phyloP scores from a whole-genome alignment of 306 rosid species.

The Begonia masoniana region DNA sequence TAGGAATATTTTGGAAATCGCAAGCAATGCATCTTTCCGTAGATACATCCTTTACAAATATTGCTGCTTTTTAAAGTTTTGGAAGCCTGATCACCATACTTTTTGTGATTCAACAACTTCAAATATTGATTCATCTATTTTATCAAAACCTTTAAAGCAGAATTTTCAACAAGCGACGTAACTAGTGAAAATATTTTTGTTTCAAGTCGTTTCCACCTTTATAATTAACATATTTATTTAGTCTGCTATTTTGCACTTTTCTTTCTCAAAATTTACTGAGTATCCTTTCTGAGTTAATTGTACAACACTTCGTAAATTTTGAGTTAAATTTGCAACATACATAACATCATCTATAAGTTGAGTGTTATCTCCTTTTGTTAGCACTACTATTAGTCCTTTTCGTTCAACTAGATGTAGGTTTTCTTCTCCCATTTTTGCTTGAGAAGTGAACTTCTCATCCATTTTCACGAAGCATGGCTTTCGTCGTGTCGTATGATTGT shows the following conservation, averaged over 20 bases:
- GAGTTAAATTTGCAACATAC: not conserved
- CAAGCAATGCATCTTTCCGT: not conserved
- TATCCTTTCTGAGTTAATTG: too few relatives aligned
- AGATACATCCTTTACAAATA: not conserved
- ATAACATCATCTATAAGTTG: too few relatives aligned
- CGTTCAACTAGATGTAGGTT: not conserved
- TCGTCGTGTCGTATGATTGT: too few relatives aligned
- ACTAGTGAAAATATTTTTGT: not conserved
- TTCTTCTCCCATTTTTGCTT: not conserved
- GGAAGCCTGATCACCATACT: too few relatives aligned
- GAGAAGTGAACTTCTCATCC: not conserved
- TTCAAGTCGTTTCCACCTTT: not conserved
- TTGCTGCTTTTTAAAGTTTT: not conserved
- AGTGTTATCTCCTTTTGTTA: not conserved
- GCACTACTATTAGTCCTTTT: not conserved
- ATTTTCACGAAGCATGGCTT: too few relatives aligned
- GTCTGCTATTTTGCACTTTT: not conserved
- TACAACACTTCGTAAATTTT: too few relatives aligned
- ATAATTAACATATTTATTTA: not conserved
- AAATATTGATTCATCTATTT: not conserved
- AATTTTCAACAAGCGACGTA: not conserved
- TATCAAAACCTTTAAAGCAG: not conserved
- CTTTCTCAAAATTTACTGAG: constrained; percentile 5
- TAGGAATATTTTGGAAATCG: not conserved
- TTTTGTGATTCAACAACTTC: not conserved